Evolutionary conservation across 257 asterid species (phyloP).

Genomic region (Nicotiana knightiana): DNA sequence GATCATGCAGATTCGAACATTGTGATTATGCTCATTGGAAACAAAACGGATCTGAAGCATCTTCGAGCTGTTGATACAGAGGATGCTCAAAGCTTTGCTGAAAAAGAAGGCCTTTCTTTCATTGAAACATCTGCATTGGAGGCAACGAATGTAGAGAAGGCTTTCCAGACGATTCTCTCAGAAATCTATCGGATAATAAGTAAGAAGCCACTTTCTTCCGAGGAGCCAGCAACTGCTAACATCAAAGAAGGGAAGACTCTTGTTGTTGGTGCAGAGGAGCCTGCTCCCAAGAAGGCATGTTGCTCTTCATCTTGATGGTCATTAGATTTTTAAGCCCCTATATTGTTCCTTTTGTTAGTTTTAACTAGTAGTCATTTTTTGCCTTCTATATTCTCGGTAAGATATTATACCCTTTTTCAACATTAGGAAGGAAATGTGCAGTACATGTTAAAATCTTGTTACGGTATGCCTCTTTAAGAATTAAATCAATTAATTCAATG

Average conservation of each 20-base stretch:
- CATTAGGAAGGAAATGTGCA: background rate
- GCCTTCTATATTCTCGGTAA: background rate
- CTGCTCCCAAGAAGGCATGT: conserved; percentile 52
- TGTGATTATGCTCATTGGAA: conserved; percentile 85
- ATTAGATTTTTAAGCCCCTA: background rate
- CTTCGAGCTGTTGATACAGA: conserved; percentile 86
- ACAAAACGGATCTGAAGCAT: conserved; percentile 85
- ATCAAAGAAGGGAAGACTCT: conserved; percentile 82
- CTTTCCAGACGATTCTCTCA: conserved; percentile 77
- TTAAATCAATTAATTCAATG: background rate
- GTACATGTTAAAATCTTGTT: conserved; percentile 4
- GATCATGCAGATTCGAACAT: conserved; percentile 93
- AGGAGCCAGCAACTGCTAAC: conserved; percentile 45
- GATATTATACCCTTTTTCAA: background rate
- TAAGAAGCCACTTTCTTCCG: conserved; percentile 74
- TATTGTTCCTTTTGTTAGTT: background rate
- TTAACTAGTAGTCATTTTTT: background rate
- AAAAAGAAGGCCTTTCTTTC: conserved; percentile 81
- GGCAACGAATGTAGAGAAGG: conserved; percentile 79
- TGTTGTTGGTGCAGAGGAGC: conserved; percentile 64
- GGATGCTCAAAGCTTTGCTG: conserved; percentile 90
- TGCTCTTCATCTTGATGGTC: conserved; percentile 54
- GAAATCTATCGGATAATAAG: conserved; percentile 82
- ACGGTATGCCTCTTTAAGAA: background rate
- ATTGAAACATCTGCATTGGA: conserved; percentile 90